Percentiles rank a stretch among this genome's conserved stretches.
Evolutionary conservation across 2,329 filamentous ascomycete species (phyloP).

Genomic region (Fusarium nodosum): DNA sequence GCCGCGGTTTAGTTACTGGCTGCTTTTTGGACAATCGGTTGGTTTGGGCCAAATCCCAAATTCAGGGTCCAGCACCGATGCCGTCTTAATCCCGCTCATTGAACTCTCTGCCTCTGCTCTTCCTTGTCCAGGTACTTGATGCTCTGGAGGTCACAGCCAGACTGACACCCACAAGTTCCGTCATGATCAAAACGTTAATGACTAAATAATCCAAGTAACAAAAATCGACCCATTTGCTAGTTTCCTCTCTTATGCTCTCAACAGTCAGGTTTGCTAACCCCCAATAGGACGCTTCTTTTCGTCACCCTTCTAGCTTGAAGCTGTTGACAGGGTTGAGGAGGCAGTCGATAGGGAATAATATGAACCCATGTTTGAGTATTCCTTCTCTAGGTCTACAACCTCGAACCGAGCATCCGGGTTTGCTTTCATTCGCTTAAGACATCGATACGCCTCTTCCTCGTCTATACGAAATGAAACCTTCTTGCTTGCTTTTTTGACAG

Average conservation of each 20-base stretch:
- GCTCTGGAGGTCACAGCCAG: too few species aligned
- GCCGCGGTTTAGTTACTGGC: neutral
- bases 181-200: neutral
- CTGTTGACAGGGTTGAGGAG: neutral
- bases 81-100: constrained; percentile 22
- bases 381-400: neutral
- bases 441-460: neutral
- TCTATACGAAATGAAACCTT: fast-evolving
- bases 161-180: neutral
- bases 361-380: neutral
- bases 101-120: neutral
- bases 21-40: neutral
- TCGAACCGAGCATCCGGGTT: neutral
- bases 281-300: neutral
- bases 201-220: neutral
- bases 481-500: neutral
- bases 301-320: neutral
- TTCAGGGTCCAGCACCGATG: constrained; percentile 23
- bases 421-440: neutral
- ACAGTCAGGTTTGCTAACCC: too few species aligned
- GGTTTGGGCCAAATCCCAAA: neutral
- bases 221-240: fast-evolving
- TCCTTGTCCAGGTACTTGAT: too few species aligned
- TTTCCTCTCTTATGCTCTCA: neutral
- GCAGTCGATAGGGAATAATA: neutral